Base-by-base conservation (phyloP, 805 yeast genomes). In the Pichia californica region DNA sequence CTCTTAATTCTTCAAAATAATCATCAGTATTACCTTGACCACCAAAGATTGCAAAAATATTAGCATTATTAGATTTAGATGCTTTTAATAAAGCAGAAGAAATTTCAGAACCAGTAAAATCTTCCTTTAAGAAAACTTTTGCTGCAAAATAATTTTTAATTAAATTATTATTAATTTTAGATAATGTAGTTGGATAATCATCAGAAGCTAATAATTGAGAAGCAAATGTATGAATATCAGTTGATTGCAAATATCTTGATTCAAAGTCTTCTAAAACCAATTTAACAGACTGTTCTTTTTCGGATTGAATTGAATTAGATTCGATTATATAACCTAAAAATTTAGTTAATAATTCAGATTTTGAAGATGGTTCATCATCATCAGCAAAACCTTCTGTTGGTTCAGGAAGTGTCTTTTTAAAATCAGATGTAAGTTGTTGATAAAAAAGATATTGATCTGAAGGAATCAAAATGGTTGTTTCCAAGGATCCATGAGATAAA, bases 1-100 rank as follows among this genome's bases (percentile, higher is more conserved):
- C 94, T 63, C 95, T 81, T 62, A 93, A 77, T 71, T 93, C 99
- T 63, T 89, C 96, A 56, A 93, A 93, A 71, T 88, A 93, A 63
- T 93, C 97, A 62, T 93, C 98, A 41, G 95, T 82, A 71, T 88
- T 91, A 68, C 99, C 99, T 72, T 93, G 99, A 59, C 99, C 99
- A 63, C 99, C 99, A 58, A 91, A 93, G 54, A 93, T 80, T 51
- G 97, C 95, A 47, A 76, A 79, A 44, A 89, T 66, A 36, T 89
- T 86, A 40, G 73, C 66, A 33, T 72, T 68, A 46, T 72, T 71
- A 40, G 69, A 59, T n/a, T 76, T 76, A 42, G 84, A 78, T 40
- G 84, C 79, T 49, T 79, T 72, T 62, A 88, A 74, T 46, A 91
- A 72, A 38, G 64, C 66, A 38, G 64, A 58, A 4, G 50, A 31